These are phyloP conservation scores for Metschnikowia lunata DNA, from an alignment of 805 yeast species.

Conservation along the genomic window DNA sequence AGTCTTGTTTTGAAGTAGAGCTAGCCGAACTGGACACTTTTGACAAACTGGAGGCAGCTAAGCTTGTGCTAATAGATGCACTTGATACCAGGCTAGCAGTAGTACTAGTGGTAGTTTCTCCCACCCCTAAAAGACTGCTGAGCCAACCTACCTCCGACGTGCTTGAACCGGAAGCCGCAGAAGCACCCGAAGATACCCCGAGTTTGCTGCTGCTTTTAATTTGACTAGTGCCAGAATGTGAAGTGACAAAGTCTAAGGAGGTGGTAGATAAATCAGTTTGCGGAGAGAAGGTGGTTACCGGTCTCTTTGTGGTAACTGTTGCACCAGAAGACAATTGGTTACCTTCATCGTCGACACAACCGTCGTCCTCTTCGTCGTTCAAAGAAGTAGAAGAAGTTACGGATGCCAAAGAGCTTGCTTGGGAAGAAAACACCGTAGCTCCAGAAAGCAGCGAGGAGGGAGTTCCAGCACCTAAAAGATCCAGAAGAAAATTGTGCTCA, in stretches of 20 bases:
- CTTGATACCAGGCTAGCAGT: no score
- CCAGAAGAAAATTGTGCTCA: neutral
- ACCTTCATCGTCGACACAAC: slow-evolving; percentile 1
- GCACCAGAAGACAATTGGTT: neutral
- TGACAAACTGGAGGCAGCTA: neutral
- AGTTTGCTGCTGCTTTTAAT: neutral
- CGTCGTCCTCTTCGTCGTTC: neutral
- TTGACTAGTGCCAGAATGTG: neutral
- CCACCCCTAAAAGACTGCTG: neutral
- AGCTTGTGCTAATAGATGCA: no score
- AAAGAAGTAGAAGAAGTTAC: neutral
- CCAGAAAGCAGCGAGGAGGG: no score
- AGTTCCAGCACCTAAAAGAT: neutral
- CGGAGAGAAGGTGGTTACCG: neutral
- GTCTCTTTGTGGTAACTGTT: neutral
- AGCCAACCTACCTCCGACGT: neutral
- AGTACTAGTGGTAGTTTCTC: no score
- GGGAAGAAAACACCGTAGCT: no score
- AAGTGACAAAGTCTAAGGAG: neutral
- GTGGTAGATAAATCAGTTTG: neutral
- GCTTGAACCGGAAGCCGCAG: neutral
- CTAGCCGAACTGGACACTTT: neutral
- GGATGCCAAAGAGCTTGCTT: no score
- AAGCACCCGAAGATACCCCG: neutral
- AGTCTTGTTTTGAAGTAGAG: no score